phyloP scores from a whole-genome alignment of 306 rosid species.

The Prunus padus region DNA sequence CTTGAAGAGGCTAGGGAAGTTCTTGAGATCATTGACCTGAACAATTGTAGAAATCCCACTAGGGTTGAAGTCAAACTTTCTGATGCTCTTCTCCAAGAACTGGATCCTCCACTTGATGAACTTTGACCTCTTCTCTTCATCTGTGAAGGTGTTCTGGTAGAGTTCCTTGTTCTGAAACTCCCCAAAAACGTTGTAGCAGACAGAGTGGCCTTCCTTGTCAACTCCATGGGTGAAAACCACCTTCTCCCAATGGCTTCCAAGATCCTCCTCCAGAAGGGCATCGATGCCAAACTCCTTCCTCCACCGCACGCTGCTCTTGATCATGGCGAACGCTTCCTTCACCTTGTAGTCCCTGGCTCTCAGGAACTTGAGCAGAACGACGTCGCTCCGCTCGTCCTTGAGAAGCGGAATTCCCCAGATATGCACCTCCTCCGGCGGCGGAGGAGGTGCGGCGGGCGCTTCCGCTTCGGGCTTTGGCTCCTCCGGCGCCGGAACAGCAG shows the following conservation, averaged over 20 bases:
- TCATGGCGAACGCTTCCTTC: conserved; percentile 78
- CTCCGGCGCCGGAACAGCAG: conserved; percentile 15
- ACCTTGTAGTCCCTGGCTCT: conserved; percentile 86
- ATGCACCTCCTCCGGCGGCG: conserved; percentile 43
- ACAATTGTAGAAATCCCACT: conserved; percentile 44
- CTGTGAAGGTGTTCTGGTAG: conserved; percentile 46
- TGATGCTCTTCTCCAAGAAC: conserved; percentile 52
- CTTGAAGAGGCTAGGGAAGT: conserved; percentile 42
- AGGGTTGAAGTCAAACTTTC: conserved; percentile 51
- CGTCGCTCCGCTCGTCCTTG: conserved; percentile 72
- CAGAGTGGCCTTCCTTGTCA: conserved; percentile 55
- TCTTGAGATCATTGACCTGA: conserved; percentile 57
- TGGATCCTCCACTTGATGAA: conserved; percentile 54
- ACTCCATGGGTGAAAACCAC: conserved; percentile 54
- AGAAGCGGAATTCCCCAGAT: conserved; percentile 81
- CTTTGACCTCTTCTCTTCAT: conserved; percentile 43
- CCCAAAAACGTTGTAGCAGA: conserved; percentile 59
- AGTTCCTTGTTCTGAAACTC: conserved; percentile 46
- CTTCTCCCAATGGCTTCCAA: conserved; percentile 43
- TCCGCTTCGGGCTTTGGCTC: conserved; percentile 24
- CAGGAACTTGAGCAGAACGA: conserved; percentile 70
- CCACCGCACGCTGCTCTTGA: conserved; percentile 78
- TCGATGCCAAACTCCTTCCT: conserved; percentile 70
- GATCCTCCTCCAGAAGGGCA: conserved; percentile 43
- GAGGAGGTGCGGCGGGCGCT: conserved; percentile 18